A percentile compares a stretch with the other conserved stretches of the same genome.
phyloP scores from a whole-genome alignment of 2,329 filamentous ascomycete genomes.

The Xylaria sp. region DNA sequence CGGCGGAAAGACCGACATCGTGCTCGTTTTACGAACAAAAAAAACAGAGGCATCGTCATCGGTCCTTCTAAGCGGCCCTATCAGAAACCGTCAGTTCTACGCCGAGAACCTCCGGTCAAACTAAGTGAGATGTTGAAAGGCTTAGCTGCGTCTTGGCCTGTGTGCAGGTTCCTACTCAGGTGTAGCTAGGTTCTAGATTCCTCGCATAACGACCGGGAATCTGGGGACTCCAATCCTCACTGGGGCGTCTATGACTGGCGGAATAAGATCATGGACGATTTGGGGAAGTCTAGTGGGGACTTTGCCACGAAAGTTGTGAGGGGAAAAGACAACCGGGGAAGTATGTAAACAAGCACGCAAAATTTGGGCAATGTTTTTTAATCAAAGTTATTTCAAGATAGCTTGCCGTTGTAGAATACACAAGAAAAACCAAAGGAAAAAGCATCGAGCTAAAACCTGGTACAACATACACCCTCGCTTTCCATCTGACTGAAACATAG shows the following conservation, averaged over 20 bases:
- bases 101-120: slow-evolving; percentile 11
- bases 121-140: slow-evolving; percentile 3
- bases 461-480: not conserved
- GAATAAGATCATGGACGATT: slow-evolving; percentile 34
- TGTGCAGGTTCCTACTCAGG: slow-evolving; percentile 2
- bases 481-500: not conserved
- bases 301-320: not conserved
- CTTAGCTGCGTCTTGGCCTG: slow-evolving; percentile 27
- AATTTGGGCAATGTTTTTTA: not conserved
- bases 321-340: not conserved
- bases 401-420: slow-evolving; percentile 16
- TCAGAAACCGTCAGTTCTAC: slow-evolving; percentile 1
- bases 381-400: not conserved
- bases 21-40: slow-evolving; percentile 22
- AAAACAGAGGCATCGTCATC: slow-evolving; percentile 29
- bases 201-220: slow-evolving; percentile 1
- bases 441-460: not conserved
- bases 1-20: not conserved
- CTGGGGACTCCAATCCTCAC: slow-evolving; percentile 9
- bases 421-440: not conserved
- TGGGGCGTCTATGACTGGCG: slow-evolving; percentile 40
- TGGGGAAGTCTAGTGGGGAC: slow-evolving; percentile 23
- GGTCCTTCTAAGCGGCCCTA: slow-evolving; percentile 31
- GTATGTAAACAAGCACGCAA: not conserved
- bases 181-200: slow-evolving; percentile 32